phyloP scores from a whole-genome alignment of 225 moss, liverwort and hornwort species.

The Marchantia polymorpha region DNA sequence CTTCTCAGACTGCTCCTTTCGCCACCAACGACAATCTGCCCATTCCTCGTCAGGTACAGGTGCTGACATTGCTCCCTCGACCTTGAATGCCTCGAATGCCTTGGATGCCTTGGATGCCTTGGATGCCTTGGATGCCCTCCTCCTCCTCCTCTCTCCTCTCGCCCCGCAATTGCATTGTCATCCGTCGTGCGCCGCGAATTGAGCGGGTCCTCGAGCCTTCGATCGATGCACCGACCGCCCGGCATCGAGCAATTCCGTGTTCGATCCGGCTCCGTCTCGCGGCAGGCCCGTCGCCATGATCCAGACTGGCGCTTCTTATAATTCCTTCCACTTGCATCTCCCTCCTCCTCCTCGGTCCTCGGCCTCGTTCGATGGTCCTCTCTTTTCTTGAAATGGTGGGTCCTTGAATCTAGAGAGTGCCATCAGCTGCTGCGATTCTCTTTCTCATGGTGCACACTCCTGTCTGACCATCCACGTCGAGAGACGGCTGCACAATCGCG shows the following conservation, averaged over 20 bases:
- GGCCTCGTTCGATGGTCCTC: background rate
- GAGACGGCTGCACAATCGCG: background rate
- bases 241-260: no score
- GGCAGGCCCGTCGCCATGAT: background rate
- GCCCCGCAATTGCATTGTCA: no score
- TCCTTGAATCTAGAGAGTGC: background rate
- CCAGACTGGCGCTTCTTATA: background rate
- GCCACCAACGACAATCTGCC: slow-evolving; percentile 51
- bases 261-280: background rate
- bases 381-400: background rate
- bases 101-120: no score
- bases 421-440: background rate
- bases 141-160: background rate
- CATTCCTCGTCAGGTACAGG: slow-evolving; percentile 40
- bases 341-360: no score
- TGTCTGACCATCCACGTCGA: background rate
- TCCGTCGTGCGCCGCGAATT: no score
- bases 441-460: background rate
- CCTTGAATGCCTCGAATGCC: background rate
- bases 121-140: no score
- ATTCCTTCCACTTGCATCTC: background rate
- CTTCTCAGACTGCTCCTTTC: slow-evolving; percentile 52
- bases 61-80: slow-evolving; percentile 7
- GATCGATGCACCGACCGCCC: no score
- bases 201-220: no score